Base-by-base conservation (phyloP, 495 filamentous ascomycete species). In the Daldinia concentrica region DNA sequence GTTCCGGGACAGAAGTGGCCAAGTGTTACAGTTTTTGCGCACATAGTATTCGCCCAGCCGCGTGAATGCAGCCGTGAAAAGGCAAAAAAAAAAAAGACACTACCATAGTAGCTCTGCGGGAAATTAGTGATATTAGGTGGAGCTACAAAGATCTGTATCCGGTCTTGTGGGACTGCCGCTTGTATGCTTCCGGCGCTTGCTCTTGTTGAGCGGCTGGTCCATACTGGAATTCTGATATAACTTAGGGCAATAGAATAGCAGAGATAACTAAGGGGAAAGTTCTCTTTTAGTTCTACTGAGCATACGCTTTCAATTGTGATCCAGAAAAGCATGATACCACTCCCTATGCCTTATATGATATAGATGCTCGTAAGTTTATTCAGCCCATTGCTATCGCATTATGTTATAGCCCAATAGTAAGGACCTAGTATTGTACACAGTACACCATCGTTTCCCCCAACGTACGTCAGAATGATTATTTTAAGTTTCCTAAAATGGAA, bases 101-200 rank as follows among this genome's bases (percentile, higher is more conserved):
- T 50, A 50, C n/a, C 57, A 30, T 29, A 14, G 26, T 17, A 15
- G 32, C 9, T 22, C n/a, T n/a, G 6, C 29, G 19, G 59, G 66
- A 43, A 63, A 58, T 43, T 58, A 26, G 24, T 26, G 24, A 26
- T 26, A 26, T 26, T 26, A 58, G 29, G 62, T 71, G 68, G 62
- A 62, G 56, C 56, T 66, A 7, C 24, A 26, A 26, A 26, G 3
- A 26, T 26, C 24, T 1, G 41, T 41, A n/a, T 54, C 43, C 8
- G 27, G 54, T n/a, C 24, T 22, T 30, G 54, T 64, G 48, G 50
- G 39, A n/a, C 37, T 62, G 51, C 11, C 66, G 66, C 61, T 59
- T 69, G 66, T 64, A 69, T 69, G 60, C 66, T 69, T 63, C 66
- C 66, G 59, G 32, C 6, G 54, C 52, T 14, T 52, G n/a, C 3